Evolutionary conservation across 495 filamentous ascomycete species (phyloP), one percentile per base, ranked within the genome.

Genomic region (Annulohypoxylon stygium): DNA sequence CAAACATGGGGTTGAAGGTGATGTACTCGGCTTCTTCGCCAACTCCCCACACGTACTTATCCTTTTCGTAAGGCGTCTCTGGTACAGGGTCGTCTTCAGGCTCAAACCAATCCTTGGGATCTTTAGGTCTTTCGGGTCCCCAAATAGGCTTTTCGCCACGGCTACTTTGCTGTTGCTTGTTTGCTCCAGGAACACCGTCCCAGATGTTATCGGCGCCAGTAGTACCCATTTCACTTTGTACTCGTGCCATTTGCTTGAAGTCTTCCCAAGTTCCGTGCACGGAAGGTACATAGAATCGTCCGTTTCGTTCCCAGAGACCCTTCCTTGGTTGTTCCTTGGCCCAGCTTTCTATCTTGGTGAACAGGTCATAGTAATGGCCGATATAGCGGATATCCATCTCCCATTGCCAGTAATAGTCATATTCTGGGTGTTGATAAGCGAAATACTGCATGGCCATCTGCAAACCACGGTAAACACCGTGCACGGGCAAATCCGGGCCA

Each of bases 351-450:
- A 96, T 82, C 75, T 90, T 90, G 73, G 90, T 86, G 76, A 98
- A 92, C 25, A 98, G 84, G 72, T 97, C 91, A 79, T 97, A 96
- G 86, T 91, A 97, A 80, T 99, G 95, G n/a, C 96, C 97, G 0
- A 92, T 97, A 79, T 97, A 97, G 3, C 96, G 91, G 39, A 93
- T 90, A 76, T 99, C 96, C 91, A 98, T 97, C 81, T 99, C 96
- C 94, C 95, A 98, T 76, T 99, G 94, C 96, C 96, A 99, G 81
- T 95, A 92, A 81, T 90, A 93, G 65, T 98, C 97, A 77, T 96
- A 99, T 77, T 98, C 95, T 0, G 93, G 92, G 78, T 99, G 96
- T 45, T 89, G 87, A 71, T 93, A 89, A 14, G 95, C 91, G 76
- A 97, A 99, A 79, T 92, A 91, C 76, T 98, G 96, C 83, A 98